Evolutionary conservation across 2,329 filamentous ascomycete species (phyloP).

Genomic region (Alternaria sp.): DNA sequence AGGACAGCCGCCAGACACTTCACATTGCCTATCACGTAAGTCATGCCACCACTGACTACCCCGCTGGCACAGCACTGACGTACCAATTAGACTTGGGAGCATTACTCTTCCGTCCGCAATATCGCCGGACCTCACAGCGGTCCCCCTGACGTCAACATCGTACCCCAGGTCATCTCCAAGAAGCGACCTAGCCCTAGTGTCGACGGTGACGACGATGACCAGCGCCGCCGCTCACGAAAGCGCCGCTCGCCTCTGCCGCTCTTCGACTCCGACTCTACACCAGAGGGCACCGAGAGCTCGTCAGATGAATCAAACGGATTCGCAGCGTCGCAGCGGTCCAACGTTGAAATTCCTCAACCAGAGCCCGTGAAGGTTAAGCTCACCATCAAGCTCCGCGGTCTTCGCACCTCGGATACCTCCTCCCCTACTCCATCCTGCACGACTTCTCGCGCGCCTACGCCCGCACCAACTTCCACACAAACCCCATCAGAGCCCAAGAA

Average conservation of each 20-base stretch:
- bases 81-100: conserved; percentile 62
- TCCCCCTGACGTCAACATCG: conserved; percentile 55
- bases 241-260: conserved; percentile 56
- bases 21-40: conserved; percentile 71
- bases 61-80: conserved; percentile 21
- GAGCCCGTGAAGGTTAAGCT: conserved; percentile 34
- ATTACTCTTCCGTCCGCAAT: conserved; percentile 71
- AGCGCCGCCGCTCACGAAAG: conserved; percentile 58
- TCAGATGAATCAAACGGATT: conserved; percentile 44
- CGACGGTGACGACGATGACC: conserved; percentile 60
- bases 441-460: conserved; percentile 22
- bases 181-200: conserved; percentile 59
- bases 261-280: conserved; percentile 50
- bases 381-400: conserved; percentile 42
- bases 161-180: conserved; percentile 40
- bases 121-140: conserved; percentile 65
- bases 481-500: background rate
- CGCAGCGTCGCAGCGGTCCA: conserved; percentile 34
- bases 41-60: conserved; percentile 10
- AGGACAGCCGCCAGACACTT: conserved; percentile 48
- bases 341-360: conserved; percentile 25
- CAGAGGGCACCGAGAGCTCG: conserved; percentile 44
- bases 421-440: conserved; percentile 25
- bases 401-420: conserved; percentile 34
- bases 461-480: background rate